Conservation (phyloP, 768 basidiomycete genomes). For the Tricholoma terreum region DNA sequence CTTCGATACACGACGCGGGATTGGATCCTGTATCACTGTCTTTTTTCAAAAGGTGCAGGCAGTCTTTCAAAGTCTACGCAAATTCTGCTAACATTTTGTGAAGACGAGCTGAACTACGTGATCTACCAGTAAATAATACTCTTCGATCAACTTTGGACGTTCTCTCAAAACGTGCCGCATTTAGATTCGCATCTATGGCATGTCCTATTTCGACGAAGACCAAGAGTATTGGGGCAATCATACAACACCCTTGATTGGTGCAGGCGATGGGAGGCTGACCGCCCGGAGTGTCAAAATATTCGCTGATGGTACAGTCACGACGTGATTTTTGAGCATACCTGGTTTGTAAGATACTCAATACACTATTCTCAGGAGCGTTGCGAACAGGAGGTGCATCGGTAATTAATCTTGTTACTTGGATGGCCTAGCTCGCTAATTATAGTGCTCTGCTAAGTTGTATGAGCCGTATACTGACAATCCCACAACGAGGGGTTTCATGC, state of each 20-base stretch:
- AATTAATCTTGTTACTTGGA: conserved; percentile 17
- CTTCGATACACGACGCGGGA: conserved; percentile 85
- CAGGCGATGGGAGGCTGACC: conserved; percentile 60
- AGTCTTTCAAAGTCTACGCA: neutral
- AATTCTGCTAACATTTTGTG: conserved; percentile 8
- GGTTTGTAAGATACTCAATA: conserved; percentile 1
- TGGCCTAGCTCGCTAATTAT: conserved; percentile 3
- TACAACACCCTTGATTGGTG: conserved; percentile 50
- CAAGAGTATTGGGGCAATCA: conserved; percentile 73
- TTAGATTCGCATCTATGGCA: conserved; percentile 77
- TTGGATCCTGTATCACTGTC: conserved; percentile 63
- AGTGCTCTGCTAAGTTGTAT: conserved; percentile 47
- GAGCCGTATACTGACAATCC: conserved; percentile 84
- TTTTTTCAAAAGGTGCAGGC: conserved; percentile 66
- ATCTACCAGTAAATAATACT: conserved; percentile 53
- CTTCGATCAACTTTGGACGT: conserved; percentile 6
- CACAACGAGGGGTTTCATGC: conserved; percentile 73
- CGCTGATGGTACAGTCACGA: conserved; percentile 51
- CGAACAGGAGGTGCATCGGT: conserved; percentile 90
- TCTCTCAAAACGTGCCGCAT: neutral
- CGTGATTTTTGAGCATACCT: conserved; percentile 1
- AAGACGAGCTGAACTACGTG: conserved; percentile 60
- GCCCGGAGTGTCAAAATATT: conserved; percentile 80
- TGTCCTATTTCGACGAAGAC: conserved; percentile 67
- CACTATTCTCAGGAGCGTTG: conserved; percentile 58